Conservation (phyloP, 768 basidiomycete genomes). For the Cubamyces sp. region DNA sequence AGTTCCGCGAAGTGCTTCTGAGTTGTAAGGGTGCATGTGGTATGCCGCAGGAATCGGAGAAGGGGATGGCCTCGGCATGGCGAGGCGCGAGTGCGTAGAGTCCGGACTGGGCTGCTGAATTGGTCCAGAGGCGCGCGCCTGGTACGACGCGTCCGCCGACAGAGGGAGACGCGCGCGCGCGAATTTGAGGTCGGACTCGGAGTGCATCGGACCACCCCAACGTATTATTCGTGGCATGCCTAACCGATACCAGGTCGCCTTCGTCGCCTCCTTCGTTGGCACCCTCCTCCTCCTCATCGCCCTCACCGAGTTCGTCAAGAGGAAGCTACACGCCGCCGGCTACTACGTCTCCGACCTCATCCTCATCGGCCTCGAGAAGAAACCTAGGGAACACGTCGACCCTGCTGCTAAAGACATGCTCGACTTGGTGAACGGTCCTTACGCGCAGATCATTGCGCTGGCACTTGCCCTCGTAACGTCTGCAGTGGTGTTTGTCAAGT, state of each 20-base stretch:
- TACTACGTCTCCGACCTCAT: constrained; percentile 63
- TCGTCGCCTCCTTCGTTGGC: constrained; percentile 54
- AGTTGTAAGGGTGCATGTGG: neutral
- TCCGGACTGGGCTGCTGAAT: neutral
- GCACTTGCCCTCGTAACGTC: constrained; percentile 53
- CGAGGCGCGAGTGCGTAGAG: neutral
- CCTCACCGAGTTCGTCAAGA: constrained; percentile 45
- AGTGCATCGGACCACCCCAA: neutral
- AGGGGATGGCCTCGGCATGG: constrained; percentile 11
- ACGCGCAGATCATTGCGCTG: constrained; percentile 54
- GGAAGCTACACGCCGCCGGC: constrained; percentile 54
- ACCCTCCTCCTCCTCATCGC: constrained; percentile 53
- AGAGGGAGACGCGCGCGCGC: neutral
- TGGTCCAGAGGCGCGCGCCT: neutral
- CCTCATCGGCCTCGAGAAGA: constrained; percentile 58
- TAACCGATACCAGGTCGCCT: constrained; percentile 58
- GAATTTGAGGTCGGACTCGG: neutral
- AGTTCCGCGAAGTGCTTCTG: neutral
- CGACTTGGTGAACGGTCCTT: constrained; percentile 35
- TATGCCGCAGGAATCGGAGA: neutral
- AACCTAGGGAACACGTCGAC: constrained; percentile 18
- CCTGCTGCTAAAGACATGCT: constrained; percentile 4
- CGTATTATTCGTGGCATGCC: constrained; percentile 45
- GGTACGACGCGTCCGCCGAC: too few species aligned
- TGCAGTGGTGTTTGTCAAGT: constrained; percentile 57